Base-by-base conservation (phyloP, 2,329 filamentous ascomycete genomes). In the Cordyceps militaris region DNA sequence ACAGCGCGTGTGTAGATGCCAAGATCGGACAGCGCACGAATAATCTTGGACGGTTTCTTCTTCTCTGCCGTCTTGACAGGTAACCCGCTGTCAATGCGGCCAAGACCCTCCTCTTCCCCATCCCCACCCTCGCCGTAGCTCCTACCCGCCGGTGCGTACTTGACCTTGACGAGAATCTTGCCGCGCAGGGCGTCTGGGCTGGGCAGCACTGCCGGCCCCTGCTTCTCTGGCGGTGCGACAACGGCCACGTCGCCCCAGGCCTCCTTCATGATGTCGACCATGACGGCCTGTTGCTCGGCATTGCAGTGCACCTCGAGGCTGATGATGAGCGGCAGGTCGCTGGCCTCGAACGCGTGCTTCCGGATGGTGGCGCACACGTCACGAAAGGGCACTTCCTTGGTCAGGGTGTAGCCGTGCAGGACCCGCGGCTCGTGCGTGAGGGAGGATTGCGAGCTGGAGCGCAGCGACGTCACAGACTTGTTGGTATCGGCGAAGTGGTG, bases 241-340 rank as follows among this genome's bases (percentile, higher is more conserved):
- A 58, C 49, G 7, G 49, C 76, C 59, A 86, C 77, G 1, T 79
- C 86, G n/a, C 79, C 79, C 90, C 91, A 99, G 26, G 84, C 83
- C 61, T 95, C 83, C 61, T 85, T 80, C 84, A 99, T 97, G 66
- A 97, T 96, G 60, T 88, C 80, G 5, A 96, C 91, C 90, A 97
- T 97, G 59, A 87, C 80, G 62, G 88, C 82, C 70, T 99, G 94
- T 72, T 99, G 94, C 58, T 87, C 81, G 0, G 83, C 73, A 61
- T 79, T 79, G 62, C 91, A 91, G 74, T 97, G 94, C 0, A 97
- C 90, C 71, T 99, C 94, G 32, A 99, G 80, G 67, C 91, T 96
- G 65, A 97, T 87, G 60, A 97, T 93, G n/a, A 99, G 77, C 0
- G 94, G 94, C 19, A 96, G 76, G 60, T 93, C 86, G 21, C 83